Percentiles rank a stretch among this genome's conserved stretches.
These are phyloP conservation scores for Elsinoe arachidis DNA, from an alignment of 2,329 filamentous ascomycete genomes.

Conservation along the genomic window DNA sequence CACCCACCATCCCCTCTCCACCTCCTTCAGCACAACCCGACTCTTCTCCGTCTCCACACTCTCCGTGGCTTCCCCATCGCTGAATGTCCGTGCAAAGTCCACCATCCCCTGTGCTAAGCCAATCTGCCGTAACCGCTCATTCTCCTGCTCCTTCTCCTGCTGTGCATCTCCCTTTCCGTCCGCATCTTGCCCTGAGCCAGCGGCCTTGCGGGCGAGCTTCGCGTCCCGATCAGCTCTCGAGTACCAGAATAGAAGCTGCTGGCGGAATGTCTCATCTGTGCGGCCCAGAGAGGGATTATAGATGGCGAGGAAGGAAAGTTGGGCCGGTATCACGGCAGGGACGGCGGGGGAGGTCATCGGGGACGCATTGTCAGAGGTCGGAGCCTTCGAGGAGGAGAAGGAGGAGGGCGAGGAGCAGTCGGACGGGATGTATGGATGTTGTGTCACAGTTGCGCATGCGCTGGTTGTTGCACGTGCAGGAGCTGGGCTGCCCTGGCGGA, in stretches of 20 bases:
- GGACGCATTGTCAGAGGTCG: neutral
- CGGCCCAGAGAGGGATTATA: constrained; percentile 79
- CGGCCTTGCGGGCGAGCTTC: constrained; percentile 19
- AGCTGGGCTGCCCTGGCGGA: neutral
- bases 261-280: constrained; percentile 61
- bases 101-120: constrained; percentile 96
- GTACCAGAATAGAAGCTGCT: constrained; percentile 92
- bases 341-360: constrained; percentile 6
- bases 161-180: constrained; percentile 30
- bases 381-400: neutral
- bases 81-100: constrained; percentile 81
- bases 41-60: constrained; percentile 86
- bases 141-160: constrained; percentile 52
- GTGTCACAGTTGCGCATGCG: neutral
- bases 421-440: neutral
- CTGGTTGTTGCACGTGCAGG: neutral
- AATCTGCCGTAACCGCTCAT: constrained; percentile 84
- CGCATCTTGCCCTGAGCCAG: neutral
- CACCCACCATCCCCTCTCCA: constrained; percentile 93
- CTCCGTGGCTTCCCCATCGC: constrained; percentile 66
- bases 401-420: neutral
- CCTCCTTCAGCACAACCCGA: constrained; percentile 72
- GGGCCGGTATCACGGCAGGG: constrained; percentile 51
- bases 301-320: constrained; percentile 83
- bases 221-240: constrained; percentile 38